These are phyloP conservation scores for Nicotiana attenuata DNA, from an alignment of 257 asterid species.

Conservation along the genomic window DNA sequence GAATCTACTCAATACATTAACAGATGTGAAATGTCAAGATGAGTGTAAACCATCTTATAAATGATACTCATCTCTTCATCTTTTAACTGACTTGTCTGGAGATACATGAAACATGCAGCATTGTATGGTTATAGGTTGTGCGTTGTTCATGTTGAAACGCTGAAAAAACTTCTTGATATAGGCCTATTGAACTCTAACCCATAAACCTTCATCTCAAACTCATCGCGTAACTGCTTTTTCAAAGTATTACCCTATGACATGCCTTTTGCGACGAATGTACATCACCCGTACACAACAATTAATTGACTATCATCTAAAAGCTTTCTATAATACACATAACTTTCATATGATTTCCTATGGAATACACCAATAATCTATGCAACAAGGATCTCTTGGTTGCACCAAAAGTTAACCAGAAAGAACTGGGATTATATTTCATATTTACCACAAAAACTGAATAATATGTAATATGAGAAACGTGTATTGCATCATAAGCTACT, in stretches of 20 bases:
- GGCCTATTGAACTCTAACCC: too few relatives aligned
- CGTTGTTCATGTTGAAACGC: not conserved
- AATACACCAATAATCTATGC: not conserved
- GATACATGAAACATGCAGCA: not conserved
- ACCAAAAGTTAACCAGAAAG: not conserved
- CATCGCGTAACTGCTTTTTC: not conserved
- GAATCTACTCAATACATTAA: not conserved
- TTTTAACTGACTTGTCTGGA: not conserved
- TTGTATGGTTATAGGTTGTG: not conserved
- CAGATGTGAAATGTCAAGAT: not conserved
- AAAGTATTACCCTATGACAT: not conserved
- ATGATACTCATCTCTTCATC: not conserved
- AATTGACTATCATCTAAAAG: conserved; percentile 7
- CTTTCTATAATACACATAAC: not conserved
- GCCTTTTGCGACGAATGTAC: not conserved
- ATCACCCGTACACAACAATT: not conserved
- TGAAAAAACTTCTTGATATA: not conserved
- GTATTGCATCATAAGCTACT: not conserved
- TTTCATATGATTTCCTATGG: not conserved
- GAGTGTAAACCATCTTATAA: not conserved
- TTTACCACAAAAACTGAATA: not conserved
- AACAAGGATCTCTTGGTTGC: not conserved
- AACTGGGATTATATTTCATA: not conserved
- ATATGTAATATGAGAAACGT: not conserved
- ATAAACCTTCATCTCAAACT: not conserved